Conservation (phyloP, 2,329 filamentous ascomycete genomes). For the Talaromyces sp. region DNA sequence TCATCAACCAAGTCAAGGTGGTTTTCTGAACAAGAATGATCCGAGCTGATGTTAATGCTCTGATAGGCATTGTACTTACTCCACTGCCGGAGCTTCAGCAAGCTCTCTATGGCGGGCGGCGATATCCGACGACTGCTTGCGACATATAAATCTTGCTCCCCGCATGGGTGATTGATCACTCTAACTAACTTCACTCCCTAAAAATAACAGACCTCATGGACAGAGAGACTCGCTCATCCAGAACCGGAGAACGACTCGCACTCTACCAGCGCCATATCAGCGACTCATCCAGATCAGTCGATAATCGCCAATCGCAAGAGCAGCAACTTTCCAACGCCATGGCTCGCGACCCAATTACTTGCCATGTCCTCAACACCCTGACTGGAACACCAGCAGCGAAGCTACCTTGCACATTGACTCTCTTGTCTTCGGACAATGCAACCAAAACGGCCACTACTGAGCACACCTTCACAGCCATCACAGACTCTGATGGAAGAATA, state of each 20-base stretch:
- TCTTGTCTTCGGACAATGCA: slow-evolving; percentile 53
- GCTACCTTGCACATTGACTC: slow-evolving; percentile 49
- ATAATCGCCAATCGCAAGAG: slow-evolving; percentile 18
- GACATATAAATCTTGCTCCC: slow-evolving; percentile 16
- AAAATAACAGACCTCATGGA: background rate
- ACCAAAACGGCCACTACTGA: slow-evolving; percentile 13
- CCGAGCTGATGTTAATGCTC: background rate
- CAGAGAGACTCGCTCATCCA: slow-evolving; percentile 22
- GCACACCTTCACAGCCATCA: slow-evolving; percentile 39
- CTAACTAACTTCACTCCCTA: background rate
- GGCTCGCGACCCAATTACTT: slow-evolving; percentile 48
- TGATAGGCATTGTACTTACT: slow-evolving; percentile 1
- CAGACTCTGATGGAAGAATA: slow-evolving; percentile 47
- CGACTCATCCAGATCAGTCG: background rate
- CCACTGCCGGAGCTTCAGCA: slow-evolving; percentile 21
- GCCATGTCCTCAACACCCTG: slow-evolving; percentile 49
- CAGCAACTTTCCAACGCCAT: slow-evolving; percentile 24
- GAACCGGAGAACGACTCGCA: slow-evolving; percentile 31
- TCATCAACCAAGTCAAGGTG: background rate
- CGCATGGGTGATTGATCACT: slow-evolving; percentile 9
- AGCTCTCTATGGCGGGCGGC: slow-evolving; percentile 28
- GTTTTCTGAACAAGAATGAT: background rate
- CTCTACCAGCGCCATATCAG: slow-evolving; percentile 35
- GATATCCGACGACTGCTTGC: slow-evolving; percentile 31
- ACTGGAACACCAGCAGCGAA: slow-evolving; percentile 44